phyloP scores from a whole-genome alignment of 1,284 basidiomycete genomes.

The Tylopilus sp. region DNA sequence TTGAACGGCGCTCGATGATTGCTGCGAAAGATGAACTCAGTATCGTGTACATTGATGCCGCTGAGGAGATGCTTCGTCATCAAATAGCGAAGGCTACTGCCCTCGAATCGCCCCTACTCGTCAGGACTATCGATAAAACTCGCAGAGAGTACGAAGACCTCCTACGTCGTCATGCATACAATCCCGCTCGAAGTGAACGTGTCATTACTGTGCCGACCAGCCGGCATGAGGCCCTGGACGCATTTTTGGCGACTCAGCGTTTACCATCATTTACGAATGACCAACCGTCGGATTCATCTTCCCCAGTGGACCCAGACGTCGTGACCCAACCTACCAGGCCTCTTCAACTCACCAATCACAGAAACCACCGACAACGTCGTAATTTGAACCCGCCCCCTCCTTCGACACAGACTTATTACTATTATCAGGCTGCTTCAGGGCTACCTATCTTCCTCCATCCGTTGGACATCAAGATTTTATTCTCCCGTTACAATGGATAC shows the following conservation, averaged over 20 bases:
- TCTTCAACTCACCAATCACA: slow-evolving; percentile 25
- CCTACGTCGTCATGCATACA: slow-evolving; percentile 40
- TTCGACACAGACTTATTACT: slow-evolving; percentile 84
- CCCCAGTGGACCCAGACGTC: slow-evolving; percentile 22
- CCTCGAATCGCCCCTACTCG: slow-evolving; percentile 64
- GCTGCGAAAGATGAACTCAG: slow-evolving; percentile 76
- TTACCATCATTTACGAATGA: slow-evolving; percentile 11
- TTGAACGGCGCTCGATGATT: slow-evolving; percentile 64
- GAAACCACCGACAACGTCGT: slow-evolving; percentile 56
- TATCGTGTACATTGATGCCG: slow-evolving; percentile 77
- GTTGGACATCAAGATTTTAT: slow-evolving; percentile 91
- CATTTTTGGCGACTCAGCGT: slow-evolving; percentile 48
- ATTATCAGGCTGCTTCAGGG: slow-evolving; percentile 93
- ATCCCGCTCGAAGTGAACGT: slow-evolving; percentile 42
- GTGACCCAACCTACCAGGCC: slow-evolving; percentile 13
- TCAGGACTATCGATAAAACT: slow-evolving; percentile 60
- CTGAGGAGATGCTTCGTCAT: slow-evolving; percentile 69
- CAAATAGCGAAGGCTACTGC: slow-evolving; percentile 79
- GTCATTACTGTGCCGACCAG: slow-evolving; percentile 27
- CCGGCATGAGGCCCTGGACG: slow-evolving; percentile 45
- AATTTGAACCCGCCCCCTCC: slow-evolving; percentile 83
- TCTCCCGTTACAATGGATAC: slow-evolving; percentile 83
- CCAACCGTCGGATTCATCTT: slow-evolving; percentile 18
- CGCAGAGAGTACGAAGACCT: slow-evolving; percentile 60
- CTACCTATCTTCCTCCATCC: slow-evolving; percentile 93